These are phyloP conservation scores for Cardamine resedifolia DNA, from an alignment of 345 rosid genomes.

Conservation along the genomic window DNA sequence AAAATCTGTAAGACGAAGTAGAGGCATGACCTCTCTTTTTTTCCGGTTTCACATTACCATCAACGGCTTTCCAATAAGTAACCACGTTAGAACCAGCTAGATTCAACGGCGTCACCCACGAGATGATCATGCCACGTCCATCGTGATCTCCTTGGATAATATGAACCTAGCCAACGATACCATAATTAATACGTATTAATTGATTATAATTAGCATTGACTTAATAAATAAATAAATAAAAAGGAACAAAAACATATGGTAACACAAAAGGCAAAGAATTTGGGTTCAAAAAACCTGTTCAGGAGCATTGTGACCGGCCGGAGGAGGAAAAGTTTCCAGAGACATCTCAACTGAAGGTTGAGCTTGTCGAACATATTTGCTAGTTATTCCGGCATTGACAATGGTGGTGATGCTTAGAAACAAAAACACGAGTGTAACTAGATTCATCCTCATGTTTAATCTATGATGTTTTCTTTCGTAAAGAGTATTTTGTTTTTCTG, in stretches of 20 bases:
- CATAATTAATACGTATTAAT: background rate
- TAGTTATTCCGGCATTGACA: slow-evolving; percentile 17
- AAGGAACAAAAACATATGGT: background rate
- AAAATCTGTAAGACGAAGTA: slow-evolving; percentile 39
- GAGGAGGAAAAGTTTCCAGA: slow-evolving; percentile 31
- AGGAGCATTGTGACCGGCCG: slow-evolving; percentile 19
- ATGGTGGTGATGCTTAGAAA: slow-evolving; percentile 9
- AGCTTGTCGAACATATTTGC: slow-evolving; percentile 24
- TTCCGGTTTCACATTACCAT: background rate
- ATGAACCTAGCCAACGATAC: slow-evolving; percentile 40
- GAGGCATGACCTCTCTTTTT: slow-evolving; percentile 34
- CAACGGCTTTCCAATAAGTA: slow-evolving; percentile 36
- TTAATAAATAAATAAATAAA: too few species aligned
- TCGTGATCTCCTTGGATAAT: slow-evolving; percentile 48
- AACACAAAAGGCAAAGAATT: background rate
- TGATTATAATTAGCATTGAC: too few species aligned
- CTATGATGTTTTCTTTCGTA: background rate
- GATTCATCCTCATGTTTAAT: slow-evolving; percentile 15
- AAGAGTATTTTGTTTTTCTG: background rate
- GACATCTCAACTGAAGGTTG: slow-evolving; percentile 30
- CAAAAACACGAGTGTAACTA: background rate
- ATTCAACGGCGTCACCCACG: slow-evolving; percentile 46
- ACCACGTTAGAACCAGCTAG: slow-evolving; percentile 35
- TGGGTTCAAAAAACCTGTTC: slow-evolving; percentile 27
- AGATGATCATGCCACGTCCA: slow-evolving; percentile 45